Evolutionary conservation across 441 rosid genomes (phyloP).

Genomic region (Populus trichocarpa): DNA sequence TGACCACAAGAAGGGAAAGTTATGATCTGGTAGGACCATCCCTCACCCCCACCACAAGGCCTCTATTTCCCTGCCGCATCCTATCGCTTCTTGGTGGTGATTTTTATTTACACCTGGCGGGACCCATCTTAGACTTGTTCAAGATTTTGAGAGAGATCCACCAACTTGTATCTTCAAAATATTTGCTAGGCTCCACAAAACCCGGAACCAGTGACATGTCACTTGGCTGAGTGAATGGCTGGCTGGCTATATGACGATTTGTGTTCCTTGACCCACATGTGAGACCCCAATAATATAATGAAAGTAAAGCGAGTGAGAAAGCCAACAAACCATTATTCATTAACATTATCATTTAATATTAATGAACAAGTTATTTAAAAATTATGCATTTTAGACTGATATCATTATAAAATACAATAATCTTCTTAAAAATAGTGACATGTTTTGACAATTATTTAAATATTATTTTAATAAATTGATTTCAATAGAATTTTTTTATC

Average conservation of each 20-base stretch:
- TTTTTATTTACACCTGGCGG: background rate
- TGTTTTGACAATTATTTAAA: no score
- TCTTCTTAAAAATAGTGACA: no score
- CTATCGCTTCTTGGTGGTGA: background rate
- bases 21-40: slow-evolving; percentile 3
- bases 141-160: background rate
- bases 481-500: no score
- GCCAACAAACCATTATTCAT: no score
- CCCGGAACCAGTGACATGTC: background rate
- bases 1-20: background rate
- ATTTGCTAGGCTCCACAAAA: background rate
- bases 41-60: background rate
- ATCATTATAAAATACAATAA: no score
- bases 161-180: background rate
- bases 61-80: background rate
- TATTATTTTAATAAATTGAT: no score
- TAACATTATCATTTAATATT: no score
- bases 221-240: background rate
- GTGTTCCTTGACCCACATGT: background rate
- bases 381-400: no score
- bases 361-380: no score
- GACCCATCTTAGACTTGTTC: background rate
- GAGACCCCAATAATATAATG: no score
- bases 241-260: background rate
- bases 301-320: no score